These are phyloP conservation scores for Ehretia macrophylla DNA, from an alignment of 257 asterid genomes.

Conservation along the genomic window DNA sequence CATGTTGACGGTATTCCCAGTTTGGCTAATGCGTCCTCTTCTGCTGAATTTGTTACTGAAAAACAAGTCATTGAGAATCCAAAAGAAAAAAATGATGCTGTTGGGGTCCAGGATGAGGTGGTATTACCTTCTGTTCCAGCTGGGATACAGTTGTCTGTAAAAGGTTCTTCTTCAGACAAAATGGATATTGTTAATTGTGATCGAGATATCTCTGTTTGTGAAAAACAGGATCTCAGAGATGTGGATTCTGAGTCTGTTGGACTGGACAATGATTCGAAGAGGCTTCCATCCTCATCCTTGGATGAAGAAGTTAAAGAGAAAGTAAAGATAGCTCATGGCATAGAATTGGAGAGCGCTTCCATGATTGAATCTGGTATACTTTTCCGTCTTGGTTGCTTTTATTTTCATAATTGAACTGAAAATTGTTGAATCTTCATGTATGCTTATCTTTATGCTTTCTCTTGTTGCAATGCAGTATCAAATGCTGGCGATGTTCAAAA, in stretches of 20 bases:
- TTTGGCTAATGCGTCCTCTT: slow-evolving; percentile 14
- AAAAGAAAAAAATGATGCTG: slow-evolving; percentile 23
- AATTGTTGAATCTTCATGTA: slow-evolving; percentile 3
- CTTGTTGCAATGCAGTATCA: slow-evolving; percentile 42
- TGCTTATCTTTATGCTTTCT: slow-evolving; percentile 8
- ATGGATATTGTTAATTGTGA: slow-evolving; percentile 24
- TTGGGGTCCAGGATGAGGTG: slow-evolving; percentile 23
- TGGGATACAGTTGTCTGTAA: slow-evolving; percentile 32
- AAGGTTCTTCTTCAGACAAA: slow-evolving; percentile 25
- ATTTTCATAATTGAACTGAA: slow-evolving; percentile 5
- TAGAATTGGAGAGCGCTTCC: slow-evolving; percentile 25
- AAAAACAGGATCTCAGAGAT: slow-evolving; percentile 26
- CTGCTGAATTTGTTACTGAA: slow-evolving; percentile 25
- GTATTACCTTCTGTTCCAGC: slow-evolving; percentile 24
- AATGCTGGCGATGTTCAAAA: slow-evolving; percentile 33
- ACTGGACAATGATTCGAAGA: slow-evolving; percentile 21
- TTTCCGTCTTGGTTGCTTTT: not conserved
- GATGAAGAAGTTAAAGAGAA: slow-evolving; percentile 29
- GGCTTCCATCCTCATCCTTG: slow-evolving; percentile 16
- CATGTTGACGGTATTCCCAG: slow-evolving; percentile 22
- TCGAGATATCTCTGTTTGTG: slow-evolving; percentile 27
- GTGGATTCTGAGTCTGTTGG: slow-evolving; percentile 20
- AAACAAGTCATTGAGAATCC: slow-evolving; percentile 29
- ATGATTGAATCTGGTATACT: slow-evolving; percentile 35
- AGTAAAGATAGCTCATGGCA: slow-evolving; percentile 28